A percentile compares a stretch with the other conserved stretches of the same genome.
These are phyloP conservation scores for Lecanicillium sp. DNA, from an alignment of 2,329 filamentous ascomycete genomes.

Conservation along the genomic window DNA sequence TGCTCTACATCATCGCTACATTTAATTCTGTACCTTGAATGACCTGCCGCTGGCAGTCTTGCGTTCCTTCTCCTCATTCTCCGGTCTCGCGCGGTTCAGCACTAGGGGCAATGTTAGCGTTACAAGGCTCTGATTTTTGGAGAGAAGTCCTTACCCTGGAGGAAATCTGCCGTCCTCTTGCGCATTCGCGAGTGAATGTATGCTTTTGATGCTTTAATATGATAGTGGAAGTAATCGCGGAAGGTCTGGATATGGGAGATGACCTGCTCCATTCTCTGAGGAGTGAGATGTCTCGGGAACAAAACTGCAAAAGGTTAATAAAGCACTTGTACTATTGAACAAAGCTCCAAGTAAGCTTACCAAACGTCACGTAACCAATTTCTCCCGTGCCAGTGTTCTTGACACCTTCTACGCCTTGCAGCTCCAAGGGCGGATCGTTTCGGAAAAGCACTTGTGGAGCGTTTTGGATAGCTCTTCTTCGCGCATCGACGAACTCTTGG, in stretches of 20 bases:
- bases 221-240: conserved; percentile 99
- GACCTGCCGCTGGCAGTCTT: conserved; percentile 97
- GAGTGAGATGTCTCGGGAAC: conserved; percentile 89
- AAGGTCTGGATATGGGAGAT: conserved; percentile 99
- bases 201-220: conserved; percentile 98
- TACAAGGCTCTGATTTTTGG: neutral
- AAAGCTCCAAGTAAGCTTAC: conserved; percentile 38
- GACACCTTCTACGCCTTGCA: conserved; percentile 81
- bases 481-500: conserved; percentile 96
- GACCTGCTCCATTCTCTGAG: conserved; percentile 83
- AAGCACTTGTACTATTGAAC: neutral
- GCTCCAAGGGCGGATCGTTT: conserved; percentile 86
- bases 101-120: conserved; percentile 42
- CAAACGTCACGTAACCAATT: conserved; percentile 96
- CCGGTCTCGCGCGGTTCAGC: conserved; percentile 88
- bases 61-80: conserved; percentile 93
- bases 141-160: conserved; percentile 68
- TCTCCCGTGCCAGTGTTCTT: conserved; percentile 68
- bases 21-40: conserved; percentile 54
- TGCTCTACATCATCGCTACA: conserved; percentile 11
- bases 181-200: conserved; percentile 99
- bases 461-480: conserved; percentile 92
- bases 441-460: conserved; percentile 95
- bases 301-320: conserved; percentile 52
- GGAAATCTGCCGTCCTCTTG: conserved; percentile 93